A percentile compares a stretch with the other conserved stretches of the same genome.
phyloP scores from a whole-genome alignment of 1,284 basidiomycete genomes.

The Cutaneotrichosporon mucoides region DNA sequence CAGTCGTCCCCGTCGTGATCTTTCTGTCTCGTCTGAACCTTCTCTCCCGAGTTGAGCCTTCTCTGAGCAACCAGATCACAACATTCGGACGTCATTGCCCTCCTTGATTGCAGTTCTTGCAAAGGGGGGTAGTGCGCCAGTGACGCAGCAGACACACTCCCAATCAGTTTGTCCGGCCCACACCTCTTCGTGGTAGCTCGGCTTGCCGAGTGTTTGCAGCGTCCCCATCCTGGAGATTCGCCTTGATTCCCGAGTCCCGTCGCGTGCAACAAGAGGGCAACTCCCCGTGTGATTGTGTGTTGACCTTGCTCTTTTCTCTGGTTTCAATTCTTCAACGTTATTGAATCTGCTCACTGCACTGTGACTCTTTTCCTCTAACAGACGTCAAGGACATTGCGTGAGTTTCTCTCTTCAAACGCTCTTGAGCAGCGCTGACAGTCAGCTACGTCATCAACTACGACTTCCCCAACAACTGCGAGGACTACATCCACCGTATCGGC shows the following conservation, averaged over 20 bases:
- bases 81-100: slow-evolving; percentile 7
- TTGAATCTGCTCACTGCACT: slow-evolving; percentile 21
- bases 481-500: slow-evolving; percentile 57
- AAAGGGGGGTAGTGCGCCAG: slow-evolving; percentile 2
- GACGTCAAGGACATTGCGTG: slow-evolving; percentile 48
- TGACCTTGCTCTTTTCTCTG: slow-evolving; percentile 10
- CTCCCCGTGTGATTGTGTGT: slow-evolving; percentile 22
- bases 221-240: slow-evolving; percentile 7
- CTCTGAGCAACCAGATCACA: slow-evolving; percentile 15
- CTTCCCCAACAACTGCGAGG: slow-evolving; percentile 71
- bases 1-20: slow-evolving; percentile 2
- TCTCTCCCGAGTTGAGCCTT: neutral
- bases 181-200: neutral
- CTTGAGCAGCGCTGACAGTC: slow-evolving; percentile 18
- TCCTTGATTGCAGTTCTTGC: neutral
- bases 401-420: slow-evolving; percentile 3
- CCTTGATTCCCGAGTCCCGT: slow-evolving; percentile 11
- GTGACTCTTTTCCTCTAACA: slow-evolving; percentile 22
- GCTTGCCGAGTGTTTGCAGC: slow-evolving; percentile 5
- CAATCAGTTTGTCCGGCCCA: neutral
- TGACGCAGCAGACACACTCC: slow-evolving; percentile 3
- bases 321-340: slow-evolving; percentile 11
- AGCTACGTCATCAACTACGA: slow-evolving; percentile 66
- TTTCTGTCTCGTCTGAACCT: neutral
- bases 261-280: slow-evolving; percentile 15